Percentiles rank a stretch among this genome's conserved stretches.
phyloP scores from a whole-genome alignment of 768 basidiomycete genomes.

The Russula abietina region DNA sequence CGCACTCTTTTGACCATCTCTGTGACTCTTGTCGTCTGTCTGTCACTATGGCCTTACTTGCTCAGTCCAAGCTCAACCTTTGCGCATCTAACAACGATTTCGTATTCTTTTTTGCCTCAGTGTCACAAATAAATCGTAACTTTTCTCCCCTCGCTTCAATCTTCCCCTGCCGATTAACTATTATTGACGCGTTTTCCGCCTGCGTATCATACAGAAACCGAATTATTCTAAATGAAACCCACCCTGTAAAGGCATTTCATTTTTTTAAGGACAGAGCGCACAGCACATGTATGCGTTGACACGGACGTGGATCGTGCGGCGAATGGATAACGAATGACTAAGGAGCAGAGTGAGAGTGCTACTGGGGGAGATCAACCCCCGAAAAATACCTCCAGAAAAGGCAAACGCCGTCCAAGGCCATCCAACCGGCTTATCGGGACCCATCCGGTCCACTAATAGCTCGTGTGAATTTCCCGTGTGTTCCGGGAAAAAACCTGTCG shows the following conservation, averaged over 20 bases:
- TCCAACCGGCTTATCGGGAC: background rate
- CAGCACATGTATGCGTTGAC: too few relatives aligned
- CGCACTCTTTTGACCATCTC: background rate
- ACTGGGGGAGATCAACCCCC: background rate
- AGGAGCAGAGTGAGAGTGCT: background rate
- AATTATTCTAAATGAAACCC: background rate
- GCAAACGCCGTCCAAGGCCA: background rate
- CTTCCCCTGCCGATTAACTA: background rate
- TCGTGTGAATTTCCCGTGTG: too few relatives aligned
- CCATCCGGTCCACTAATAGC: too few relatives aligned
- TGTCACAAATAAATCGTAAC: constrained; percentile 7
- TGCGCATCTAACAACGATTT: constrained; percentile 17
- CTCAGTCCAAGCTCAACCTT: constrained; percentile 2
- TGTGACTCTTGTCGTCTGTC: background rate
- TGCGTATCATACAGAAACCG: background rate
- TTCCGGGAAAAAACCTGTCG: too few relatives aligned
- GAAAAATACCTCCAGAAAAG: background rate
- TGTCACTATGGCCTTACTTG: constrained; percentile 4
- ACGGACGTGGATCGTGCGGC: constrained; percentile 13
- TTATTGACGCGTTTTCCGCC: background rate
- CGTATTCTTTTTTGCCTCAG: constrained; percentile 5
- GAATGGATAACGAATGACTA: background rate
- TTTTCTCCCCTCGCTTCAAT: background rate
- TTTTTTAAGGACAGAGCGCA: background rate
- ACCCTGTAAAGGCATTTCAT: background rate